Evolutionary conservation across 1,284 basidiomycete genomes (phyloP).

Genomic region (Tilletiopsis washingtonensis): DNA sequence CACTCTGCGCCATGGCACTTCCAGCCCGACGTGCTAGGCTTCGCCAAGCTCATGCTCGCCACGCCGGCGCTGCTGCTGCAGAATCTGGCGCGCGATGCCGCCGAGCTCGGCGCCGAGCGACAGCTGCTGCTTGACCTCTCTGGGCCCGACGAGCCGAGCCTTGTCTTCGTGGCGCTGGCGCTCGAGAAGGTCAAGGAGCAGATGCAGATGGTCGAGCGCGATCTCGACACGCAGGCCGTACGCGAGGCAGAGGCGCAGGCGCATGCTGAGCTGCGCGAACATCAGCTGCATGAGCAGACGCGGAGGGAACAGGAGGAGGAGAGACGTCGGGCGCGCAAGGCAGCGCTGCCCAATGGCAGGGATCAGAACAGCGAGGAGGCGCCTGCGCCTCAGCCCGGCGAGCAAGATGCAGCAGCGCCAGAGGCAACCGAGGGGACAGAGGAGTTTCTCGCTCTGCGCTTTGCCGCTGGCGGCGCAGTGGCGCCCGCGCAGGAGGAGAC

Average conservation of each 20-base stretch:
- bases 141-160: slow-evolving; percentile 63
- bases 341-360: background rate
- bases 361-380: slow-evolving; percentile 1
- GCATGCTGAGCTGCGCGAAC: slow-evolving; percentile 57
- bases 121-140: slow-evolving; percentile 49
- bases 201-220: slow-evolving; percentile 30
- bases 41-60: slow-evolving; percentile 91
- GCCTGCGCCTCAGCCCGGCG: background rate
- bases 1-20: slow-evolving; percentile 92
- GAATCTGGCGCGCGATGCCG: slow-evolving; percentile 67
- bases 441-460: background rate
- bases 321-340: background rate
- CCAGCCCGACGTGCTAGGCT: slow-evolving; percentile 79
- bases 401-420: background rate
- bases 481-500: too few species aligned
- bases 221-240: slow-evolving; percentile 30
- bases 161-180: slow-evolving; percentile 72
- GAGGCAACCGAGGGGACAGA: background rate
- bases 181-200: slow-evolving; percentile 35
- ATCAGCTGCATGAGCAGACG: slow-evolving; percentile 18
- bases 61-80: slow-evolving; percentile 66
- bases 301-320: slow-evolving; percentile 13
- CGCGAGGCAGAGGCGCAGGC: slow-evolving; percentile 41
- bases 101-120: slow-evolving; percentile 61
- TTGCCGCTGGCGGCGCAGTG: background rate